These are phyloP conservation scores for Brassica rapa DNA, from an alignment of 345 rosid species.

Conservation along the genomic window DNA sequence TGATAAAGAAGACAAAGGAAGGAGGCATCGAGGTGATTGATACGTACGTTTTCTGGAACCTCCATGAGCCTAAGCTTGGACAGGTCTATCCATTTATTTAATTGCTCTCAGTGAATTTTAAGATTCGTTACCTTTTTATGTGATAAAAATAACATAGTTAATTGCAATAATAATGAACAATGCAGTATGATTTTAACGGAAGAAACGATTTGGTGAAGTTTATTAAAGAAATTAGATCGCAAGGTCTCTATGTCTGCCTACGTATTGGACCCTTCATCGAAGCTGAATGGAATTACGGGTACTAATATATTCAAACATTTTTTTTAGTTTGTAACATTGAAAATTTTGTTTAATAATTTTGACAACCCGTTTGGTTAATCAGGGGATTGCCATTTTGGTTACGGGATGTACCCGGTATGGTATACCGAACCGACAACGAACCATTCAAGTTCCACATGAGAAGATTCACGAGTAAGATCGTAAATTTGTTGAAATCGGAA, in stretches of 20 bases:
- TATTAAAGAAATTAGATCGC: slow-evolving; percentile 71
- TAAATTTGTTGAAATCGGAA: slow-evolving; percentile 75
- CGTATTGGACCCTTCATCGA: slow-evolving; percentile 88
- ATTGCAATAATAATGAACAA: neutral
- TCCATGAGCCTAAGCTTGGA: slow-evolving; percentile 80
- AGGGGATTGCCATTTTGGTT: slow-evolving; percentile 94
- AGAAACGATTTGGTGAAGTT: slow-evolving; percentile 72
- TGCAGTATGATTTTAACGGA: slow-evolving; percentile 85
- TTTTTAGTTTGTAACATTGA: neutral
- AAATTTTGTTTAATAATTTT: neutral
- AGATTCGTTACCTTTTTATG: neutral
- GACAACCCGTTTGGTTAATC: slow-evolving; percentile 12
- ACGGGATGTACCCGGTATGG: slow-evolving; percentile 73
- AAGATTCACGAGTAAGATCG: slow-evolving; percentile 66
- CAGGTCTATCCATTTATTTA: slow-evolving; percentile 48
- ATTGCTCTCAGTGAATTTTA: neutral
- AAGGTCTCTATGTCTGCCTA: slow-evolving; percentile 75
- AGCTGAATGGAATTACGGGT: slow-evolving; percentile 95
- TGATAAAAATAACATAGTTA: neutral
- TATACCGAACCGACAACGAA: slow-evolving; percentile 69
- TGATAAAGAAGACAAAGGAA: slow-evolving; percentile 78
- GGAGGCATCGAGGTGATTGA: slow-evolving; percentile 92
- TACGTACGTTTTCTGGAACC: slow-evolving; percentile 94
- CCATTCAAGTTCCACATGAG: slow-evolving; percentile 84
- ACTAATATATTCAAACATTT: slow-evolving; percentile 3